These are phyloP conservation scores for Yamadazyma kanchanaburiensis DNA, from an alignment of 1,139 yeast species.

Conservation along the genomic window DNA sequence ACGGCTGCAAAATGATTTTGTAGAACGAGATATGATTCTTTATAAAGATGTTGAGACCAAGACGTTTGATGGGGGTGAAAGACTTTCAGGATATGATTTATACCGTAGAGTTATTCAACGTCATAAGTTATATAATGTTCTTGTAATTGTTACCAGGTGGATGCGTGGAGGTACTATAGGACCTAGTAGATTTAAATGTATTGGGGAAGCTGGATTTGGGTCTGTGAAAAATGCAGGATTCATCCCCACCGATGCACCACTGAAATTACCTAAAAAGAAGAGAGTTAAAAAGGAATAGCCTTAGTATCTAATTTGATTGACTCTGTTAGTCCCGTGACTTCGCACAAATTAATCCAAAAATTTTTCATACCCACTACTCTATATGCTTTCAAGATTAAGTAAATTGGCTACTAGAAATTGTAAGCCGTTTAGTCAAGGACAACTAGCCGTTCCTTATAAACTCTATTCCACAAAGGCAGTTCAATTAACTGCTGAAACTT, in stretches of 20 bases:
- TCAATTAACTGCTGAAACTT: constrained; percentile 61
- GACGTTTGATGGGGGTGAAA: constrained; percentile 60
- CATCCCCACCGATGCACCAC: too few species aligned
- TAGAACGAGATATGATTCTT: not conserved
- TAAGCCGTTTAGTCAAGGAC: not conserved
- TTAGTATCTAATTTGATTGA: too few species aligned
- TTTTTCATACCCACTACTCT: too few species aligned
- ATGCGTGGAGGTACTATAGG: constrained; percentile 71
- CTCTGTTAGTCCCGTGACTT: too few species aligned
- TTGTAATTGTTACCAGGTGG: constrained; percentile 70
- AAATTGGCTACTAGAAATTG: constrained; percentile 1
- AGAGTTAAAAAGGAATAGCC: too few species aligned
- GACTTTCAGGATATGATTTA: constrained; percentile 59
- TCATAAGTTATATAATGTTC: constrained; percentile 44
- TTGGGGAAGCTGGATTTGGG: constrained; percentile 50
- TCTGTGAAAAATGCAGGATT: constrained; percentile 22
- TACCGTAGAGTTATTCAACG: constrained; percentile 47
- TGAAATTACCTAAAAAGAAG: too few species aligned
- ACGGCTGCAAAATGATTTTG: not conserved
- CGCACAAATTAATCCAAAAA: too few species aligned
- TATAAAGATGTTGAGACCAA: constrained; percentile 46
- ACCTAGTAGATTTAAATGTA: constrained; percentile 60
- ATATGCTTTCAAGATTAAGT: constrained; percentile 1
- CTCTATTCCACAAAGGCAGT: constrained; percentile 39
- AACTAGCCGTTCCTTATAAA: not conserved